These are phyloP conservation scores for Parsonsia alboflavescens DNA, from an alignment of 257 asterid genomes.

Conservation along the genomic window DNA sequence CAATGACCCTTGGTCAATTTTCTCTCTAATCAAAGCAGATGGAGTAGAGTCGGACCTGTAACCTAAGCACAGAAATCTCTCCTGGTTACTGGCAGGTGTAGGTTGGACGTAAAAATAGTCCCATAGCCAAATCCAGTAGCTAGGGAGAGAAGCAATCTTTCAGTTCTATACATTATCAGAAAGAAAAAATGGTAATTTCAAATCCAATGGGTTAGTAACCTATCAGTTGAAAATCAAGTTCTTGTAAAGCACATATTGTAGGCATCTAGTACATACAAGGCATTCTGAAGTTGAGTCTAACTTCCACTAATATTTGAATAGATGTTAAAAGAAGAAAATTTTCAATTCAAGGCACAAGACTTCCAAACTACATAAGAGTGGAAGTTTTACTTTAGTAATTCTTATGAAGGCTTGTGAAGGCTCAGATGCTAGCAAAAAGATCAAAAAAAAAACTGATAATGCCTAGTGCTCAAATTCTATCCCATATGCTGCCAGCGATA, in stretches of 20 bases:
- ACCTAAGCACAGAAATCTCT: too few species aligned
- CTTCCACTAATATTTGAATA: neutral
- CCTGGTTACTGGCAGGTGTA: too few species aligned
- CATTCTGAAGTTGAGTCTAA: neutral
- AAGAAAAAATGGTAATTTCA: neutral
- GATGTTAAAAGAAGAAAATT: neutral
- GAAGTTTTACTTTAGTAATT: neutral
- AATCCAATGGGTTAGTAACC: neutral
- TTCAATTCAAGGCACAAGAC: neutral
- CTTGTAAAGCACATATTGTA: neutral
- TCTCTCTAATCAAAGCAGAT: too few species aligned
- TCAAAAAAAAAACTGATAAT: neutral
- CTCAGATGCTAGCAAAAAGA: neutral
- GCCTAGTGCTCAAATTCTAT: neutral
- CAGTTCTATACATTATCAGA: neutral
- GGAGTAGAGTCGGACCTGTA: too few species aligned
- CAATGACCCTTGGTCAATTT: too few species aligned
- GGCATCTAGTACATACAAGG: neutral
- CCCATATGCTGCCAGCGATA: neutral
- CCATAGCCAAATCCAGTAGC: too few species aligned
- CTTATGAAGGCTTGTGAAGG: neutral
- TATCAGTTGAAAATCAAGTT: neutral
- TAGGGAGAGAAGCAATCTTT: too few species aligned
- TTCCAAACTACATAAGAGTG: neutral
- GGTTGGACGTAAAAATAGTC: too few species aligned